A percentile compares a stretch with the other conserved stretches of the same genome.
These are phyloP conservation scores for Dictyostelium discoideum DNA, from an alignment of 78 protist species.

Conservation along the genomic window dicty_2.7 NC_007091.3:146501-147000, in stretches of 20 bases:
- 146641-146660: slow-evolving; percentile 63
- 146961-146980: no score
- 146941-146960: no score
- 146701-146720: slow-evolving; percentile 39
- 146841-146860: slow-evolving; percentile 15
- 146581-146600: slow-evolving; percentile 65
- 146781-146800: slow-evolving; percentile 24
- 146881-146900: slow-evolving; percentile 4
- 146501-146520: slow-evolving; percentile 26
- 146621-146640: slow-evolving; percentile 56
- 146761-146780: slow-evolving; percentile 21
- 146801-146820: slow-evolving; percentile 48
- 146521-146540: background rate
- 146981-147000: background rate
- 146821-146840: slow-evolving; percentile 16
- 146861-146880: background rate
- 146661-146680: slow-evolving; percentile 53
- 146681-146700: slow-evolving; percentile 35
- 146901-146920: background rate
- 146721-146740: slow-evolving; percentile 25
- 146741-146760: background rate
- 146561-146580: slow-evolving; percentile 43
- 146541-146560: slow-evolving; percentile 45
- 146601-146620: slow-evolving; percentile 35
- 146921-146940: slow-evolving; percentile 22